Percentiles rank a stretch among this genome's conserved stretches.
Conservation (phyloP, 2,329 filamentous ascomycete genomes). For the Trichoderma simmonsii region DNA sequence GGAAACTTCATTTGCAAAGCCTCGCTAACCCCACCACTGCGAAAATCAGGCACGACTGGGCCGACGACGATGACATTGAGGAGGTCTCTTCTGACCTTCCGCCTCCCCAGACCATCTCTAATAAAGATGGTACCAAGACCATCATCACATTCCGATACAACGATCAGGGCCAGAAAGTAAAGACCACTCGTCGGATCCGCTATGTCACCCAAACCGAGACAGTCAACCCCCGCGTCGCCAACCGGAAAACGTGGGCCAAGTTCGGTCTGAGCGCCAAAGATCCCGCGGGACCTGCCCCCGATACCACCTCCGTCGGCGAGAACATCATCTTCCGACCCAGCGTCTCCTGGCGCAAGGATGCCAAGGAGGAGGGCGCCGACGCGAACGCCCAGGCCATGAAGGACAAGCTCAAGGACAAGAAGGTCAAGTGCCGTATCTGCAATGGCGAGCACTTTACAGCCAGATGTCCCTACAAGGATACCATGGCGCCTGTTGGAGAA, state of each 20-base stretch:
- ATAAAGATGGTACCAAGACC: conserved; percentile 98
- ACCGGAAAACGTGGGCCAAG: conserved; percentile 89
- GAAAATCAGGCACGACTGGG: conserved; percentile 70
- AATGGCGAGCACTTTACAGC: conserved; percentile 98
- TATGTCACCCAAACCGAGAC: conserved; percentile 87
- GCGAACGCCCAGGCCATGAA: conserved; percentile 71
- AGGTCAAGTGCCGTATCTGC: conserved; percentile 99
- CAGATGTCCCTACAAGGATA: conserved; percentile 99
- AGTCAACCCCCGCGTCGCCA: conserved; percentile 94
- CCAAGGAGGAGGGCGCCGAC: conserved; percentile 75
- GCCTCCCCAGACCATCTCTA: conserved; percentile 81
- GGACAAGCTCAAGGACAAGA: conserved; percentile 93
- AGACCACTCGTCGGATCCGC: conserved; percentile 93
- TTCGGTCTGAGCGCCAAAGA: conserved; percentile 90
- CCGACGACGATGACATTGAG: conserved; percentile 90
- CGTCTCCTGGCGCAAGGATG: conserved; percentile 89
- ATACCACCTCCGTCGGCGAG: conserved; percentile 92
- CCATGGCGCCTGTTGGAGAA: conserved; percentile 84
- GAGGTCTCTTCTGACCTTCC: conserved; percentile 69
- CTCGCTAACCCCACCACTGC: conserved; percentile 38
- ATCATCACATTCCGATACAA: conserved; percentile 86
- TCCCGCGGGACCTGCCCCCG: conserved; percentile 72
- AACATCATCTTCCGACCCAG: conserved; percentile 96
- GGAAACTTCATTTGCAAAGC: background rate
- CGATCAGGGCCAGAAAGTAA: conserved; percentile 92